phyloP scores from a whole-genome alignment of 1,284 basidiomycete genomes.

The Pyrrhoderma noxium region DNA sequence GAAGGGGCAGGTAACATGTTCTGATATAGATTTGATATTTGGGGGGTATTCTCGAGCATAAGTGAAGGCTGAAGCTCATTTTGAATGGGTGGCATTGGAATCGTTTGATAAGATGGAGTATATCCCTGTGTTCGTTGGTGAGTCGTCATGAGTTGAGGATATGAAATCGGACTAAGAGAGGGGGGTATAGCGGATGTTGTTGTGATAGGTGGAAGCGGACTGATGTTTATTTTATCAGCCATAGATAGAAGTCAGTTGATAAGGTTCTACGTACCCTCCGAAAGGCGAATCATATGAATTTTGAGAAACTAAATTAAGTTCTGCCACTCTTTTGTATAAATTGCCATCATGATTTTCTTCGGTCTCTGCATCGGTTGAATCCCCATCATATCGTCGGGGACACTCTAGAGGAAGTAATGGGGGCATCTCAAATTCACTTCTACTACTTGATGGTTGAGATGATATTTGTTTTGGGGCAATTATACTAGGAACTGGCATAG shows the following conservation, averaged over 20 bases:
- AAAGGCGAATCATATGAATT: constrained; percentile 16
- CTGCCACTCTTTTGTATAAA: constrained; percentile 11
- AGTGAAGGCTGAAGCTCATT: constrained; percentile 22
- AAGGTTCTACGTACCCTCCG: constrained; percentile 16
- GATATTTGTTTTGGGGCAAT: constrained; percentile 18
- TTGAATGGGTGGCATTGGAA: constrained; percentile 33
- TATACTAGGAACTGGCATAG: constrained; percentile 13
- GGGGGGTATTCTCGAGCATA: constrained; percentile 20
- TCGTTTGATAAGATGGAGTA: constrained; percentile 47
- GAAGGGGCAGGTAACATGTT: constrained; percentile 29
- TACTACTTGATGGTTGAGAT: constrained; percentile 20
- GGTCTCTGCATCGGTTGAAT: constrained; percentile 39
- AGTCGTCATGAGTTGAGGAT: constrained; percentile 59
- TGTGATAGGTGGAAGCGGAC: constrained; percentile 38
- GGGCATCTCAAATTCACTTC: constrained; percentile 22
- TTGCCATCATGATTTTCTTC: constrained; percentile 20
- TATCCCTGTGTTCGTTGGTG: constrained; percentile 68
- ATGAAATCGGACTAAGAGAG: constrained; percentile 37
- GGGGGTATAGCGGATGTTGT: constrained; percentile 54
- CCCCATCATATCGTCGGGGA: constrained; percentile 34
- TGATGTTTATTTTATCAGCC: constrained; percentile 20
- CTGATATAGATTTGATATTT: constrained; percentile 24
- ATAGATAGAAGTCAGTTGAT: constrained; percentile 17
- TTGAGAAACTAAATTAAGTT: constrained; percentile 17
- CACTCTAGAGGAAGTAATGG: constrained; percentile 36